Evolutionary conservation across 1,284 basidiomycete genomes (phyloP).

Genomic region (Tilletia horrida): DNA sequence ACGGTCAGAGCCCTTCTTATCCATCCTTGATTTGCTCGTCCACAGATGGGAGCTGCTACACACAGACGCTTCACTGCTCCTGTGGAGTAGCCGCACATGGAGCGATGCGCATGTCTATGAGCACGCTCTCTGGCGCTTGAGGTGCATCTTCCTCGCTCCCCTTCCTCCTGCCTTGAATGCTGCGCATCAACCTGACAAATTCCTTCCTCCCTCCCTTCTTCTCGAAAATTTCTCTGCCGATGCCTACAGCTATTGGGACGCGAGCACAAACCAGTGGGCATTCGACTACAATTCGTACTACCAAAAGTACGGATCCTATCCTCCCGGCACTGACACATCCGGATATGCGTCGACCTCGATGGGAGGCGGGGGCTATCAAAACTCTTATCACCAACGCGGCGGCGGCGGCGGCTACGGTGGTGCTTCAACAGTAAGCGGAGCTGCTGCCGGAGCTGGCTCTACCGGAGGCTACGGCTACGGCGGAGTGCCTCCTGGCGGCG

Average conservation of each 20-base stretch:
- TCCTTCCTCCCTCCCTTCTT: not conserved
- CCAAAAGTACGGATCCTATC: slow-evolving; percentile 33
- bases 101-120: too few relatives aligned
- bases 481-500: not conserved
- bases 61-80: not conserved
- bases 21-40: not conserved
- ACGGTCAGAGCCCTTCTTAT: not conserved
- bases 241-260: slow-evolving; percentile 46
- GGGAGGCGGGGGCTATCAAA: slow-evolving; percentile 18
- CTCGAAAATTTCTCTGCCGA: too few relatives aligned
- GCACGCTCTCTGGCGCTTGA: too few relatives aligned
- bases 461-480: slow-evolving; percentile 20
- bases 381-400: not conserved
- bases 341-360: slow-evolving; percentile 26
- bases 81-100: too few relatives aligned
- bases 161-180: not conserved
- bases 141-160: not conserved
- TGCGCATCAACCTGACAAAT: not conserved
- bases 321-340: slow-evolving; percentile 6
- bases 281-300: slow-evolving; percentile 53
- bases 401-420: slow-evolving; percentile 10
- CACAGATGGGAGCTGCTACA: not conserved
- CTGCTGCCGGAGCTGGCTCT: slow-evolving; percentile 17
- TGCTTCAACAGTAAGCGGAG: not conserved
- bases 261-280: slow-evolving; percentile 42